Evolutionary conservation across 768 basidiomycete genomes (phyloP), one percentile per base, ranked within the genome.

Genomic region (Calocera viscosa): DNA sequence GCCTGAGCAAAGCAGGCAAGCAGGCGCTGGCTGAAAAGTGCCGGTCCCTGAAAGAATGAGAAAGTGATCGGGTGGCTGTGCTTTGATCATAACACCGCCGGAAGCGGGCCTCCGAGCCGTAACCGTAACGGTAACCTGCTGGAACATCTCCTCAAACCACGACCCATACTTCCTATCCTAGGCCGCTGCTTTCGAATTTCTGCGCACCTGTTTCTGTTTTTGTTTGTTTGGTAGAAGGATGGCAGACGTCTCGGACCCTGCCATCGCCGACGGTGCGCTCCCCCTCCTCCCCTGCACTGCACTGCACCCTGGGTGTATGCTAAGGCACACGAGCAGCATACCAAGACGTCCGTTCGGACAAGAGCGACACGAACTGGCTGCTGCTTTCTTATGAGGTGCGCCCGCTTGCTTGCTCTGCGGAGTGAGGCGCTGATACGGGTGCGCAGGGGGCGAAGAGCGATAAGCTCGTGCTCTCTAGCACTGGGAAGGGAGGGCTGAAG

Each of bases 361-460:
- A 93, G 74, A 81, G 86, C 40, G 89, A 90, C 33, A 89, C 86
- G 34, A 96, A 90, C 75, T 97, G 93, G 93, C 74, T 94, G 49
- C 80, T 97, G 67, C 78, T 96, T 67, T 90, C 95, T 75, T 98
- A 97, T 76, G 87, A 89, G 80, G 87, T 85, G 70, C 73, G 81
- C 30, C 33, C 32, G 16, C 12, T 14, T 33, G 8, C 41, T 22
- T 26, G 10, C 10, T 19, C 19, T 10, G 28, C 71, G 86, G 82
- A 82, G 81, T 72, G 89, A 90, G 76, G 19, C 82, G 83, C 72
- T 90, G 88, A 35, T n/a, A 8, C 14, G 24, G 8, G 49, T 49
- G 10, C 11, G 24, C 30, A 60, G 53, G 64, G 72, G 28, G 75
- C 76, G 49, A 75, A 73, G 63, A 72, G 72, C 33, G 90, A 95